phyloP scores from a whole-genome alignment of 305 asterid species.

The Fraxinus greggii region DNA sequence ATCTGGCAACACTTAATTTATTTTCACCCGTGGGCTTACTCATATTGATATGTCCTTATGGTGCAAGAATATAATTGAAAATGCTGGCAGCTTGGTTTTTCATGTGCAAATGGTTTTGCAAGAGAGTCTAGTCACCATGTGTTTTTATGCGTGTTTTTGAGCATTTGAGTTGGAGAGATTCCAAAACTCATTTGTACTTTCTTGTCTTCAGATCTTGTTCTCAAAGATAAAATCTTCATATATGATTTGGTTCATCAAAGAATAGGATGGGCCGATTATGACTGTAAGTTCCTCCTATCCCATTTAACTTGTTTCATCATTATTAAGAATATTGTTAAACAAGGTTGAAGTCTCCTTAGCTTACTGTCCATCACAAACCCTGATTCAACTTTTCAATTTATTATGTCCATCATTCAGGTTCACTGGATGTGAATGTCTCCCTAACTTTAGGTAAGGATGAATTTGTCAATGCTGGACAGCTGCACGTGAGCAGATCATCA shows the following conservation, averaged over 20 bases:
- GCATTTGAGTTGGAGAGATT: background rate
- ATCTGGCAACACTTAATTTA: background rate
- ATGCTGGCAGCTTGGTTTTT: background rate
- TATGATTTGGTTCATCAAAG: constrained; percentile 58
- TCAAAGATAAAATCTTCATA: constrained; percentile 63
- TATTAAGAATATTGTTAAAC: background rate
- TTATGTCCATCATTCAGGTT: constrained; percentile 36
- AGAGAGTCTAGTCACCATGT: background rate
- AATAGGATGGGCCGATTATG: constrained; percentile 69
- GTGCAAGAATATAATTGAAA: background rate
- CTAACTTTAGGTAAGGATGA: constrained; percentile 50
- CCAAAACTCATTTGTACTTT: constrained; percentile 11
- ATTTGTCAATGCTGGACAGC: constrained; percentile 46
- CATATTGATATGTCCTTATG: background rate
- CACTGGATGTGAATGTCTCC: constrained; percentile 53
- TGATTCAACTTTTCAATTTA: background rate
- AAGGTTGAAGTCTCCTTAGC: background rate
- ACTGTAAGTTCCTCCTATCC: constrained; percentile 51
- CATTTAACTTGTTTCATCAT: background rate
- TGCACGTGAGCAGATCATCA: constrained; percentile 38
- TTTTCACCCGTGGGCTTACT: background rate
- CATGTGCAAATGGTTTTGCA: background rate
- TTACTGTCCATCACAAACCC: background rate
- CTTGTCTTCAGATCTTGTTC: constrained; percentile 59
- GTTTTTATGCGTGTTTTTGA: background rate